Evolutionary conservation across 1,139 yeast genomes (phyloP).

Genomic region (Candida dubliniensis): DNA sequence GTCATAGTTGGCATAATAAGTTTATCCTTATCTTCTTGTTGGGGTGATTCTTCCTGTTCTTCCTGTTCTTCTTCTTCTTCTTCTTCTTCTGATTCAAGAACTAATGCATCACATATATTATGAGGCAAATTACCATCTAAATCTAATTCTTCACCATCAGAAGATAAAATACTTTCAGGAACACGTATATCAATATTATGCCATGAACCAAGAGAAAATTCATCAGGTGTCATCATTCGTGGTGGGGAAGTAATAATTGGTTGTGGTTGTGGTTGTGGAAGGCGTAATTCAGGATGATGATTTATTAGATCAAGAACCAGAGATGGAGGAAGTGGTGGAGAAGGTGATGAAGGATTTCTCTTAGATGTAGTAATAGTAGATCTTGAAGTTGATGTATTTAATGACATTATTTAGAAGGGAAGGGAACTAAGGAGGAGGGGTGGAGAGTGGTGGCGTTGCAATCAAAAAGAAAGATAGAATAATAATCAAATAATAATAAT

Average conservation of each 20-base stretch:
- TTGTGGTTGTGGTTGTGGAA: neutral
- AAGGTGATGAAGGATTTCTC: too few relatives aligned
- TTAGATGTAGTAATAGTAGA: neutral
- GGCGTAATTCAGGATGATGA: neutral
- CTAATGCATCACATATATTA: neutral
- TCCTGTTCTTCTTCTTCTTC: neutral
- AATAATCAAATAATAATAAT: too few relatives aligned
- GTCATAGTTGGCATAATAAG: neutral
- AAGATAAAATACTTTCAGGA: slow-evolving; percentile 1
- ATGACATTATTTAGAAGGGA: too few relatives aligned
- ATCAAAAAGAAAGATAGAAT: too few relatives aligned
- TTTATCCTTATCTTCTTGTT: neutral
- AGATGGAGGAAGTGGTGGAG: too few relatives aligned
- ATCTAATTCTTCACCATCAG: neutral
- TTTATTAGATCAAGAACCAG: neutral
- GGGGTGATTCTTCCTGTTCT: neutral
- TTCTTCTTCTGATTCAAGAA: neutral
- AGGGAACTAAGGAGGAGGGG: too few relatives aligned
- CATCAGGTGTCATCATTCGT: neutral
- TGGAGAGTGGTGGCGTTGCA: too few relatives aligned
- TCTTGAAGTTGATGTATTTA: neutral
- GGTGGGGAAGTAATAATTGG: neutral
- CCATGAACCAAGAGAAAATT: neutral
- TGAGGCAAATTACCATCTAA: neutral
- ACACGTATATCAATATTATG: neutral